Percentiles rank a stretch among this genome's conserved stretches.
Evolutionary conservation across 2,329 filamentous ascomycete genomes (phyloP).

Genomic region (Cryphonectria naterciae): DNA sequence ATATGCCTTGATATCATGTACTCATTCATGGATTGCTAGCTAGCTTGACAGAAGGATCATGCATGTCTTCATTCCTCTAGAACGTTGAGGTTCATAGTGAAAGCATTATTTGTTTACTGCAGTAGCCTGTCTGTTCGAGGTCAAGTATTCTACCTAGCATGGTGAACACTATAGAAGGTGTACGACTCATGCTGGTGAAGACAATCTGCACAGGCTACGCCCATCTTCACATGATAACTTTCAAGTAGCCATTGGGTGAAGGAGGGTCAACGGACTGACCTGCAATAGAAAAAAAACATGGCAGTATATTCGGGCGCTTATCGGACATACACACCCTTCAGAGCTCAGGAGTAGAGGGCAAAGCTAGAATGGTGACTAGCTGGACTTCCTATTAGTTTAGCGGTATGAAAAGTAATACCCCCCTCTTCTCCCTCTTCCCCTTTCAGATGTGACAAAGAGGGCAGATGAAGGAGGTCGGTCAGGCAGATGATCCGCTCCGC

Average conservation of each 20-base stretch:
- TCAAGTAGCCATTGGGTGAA: not conserved
- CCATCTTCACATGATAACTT: not conserved
- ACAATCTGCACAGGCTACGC: no score
- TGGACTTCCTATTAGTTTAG: not conserved
- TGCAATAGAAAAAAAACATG: not conserved
- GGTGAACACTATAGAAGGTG: no score
- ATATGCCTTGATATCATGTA: not conserved
- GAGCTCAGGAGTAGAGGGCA: not conserved
- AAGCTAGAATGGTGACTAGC: not conserved
- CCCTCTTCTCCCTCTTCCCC: no score
- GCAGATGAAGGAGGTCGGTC: constrained; percentile 4
- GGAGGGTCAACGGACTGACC: not conserved
- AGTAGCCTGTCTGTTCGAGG: not conserved
- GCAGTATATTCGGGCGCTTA: not conserved
- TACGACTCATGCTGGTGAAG: no score
- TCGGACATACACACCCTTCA: not conserved
- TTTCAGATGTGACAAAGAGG: not conserved
- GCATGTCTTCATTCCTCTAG: no score
- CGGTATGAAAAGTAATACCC: not conserved
- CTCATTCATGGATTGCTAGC: no score
- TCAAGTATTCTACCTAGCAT: not conserved
- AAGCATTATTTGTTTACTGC: not conserved
- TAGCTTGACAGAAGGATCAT: no score
- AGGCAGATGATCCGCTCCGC: constrained; percentile 15
- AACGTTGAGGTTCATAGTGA: not conserved